Conservation (phyloP, 805 yeast species). For the Yarrowia bubula region DNA sequence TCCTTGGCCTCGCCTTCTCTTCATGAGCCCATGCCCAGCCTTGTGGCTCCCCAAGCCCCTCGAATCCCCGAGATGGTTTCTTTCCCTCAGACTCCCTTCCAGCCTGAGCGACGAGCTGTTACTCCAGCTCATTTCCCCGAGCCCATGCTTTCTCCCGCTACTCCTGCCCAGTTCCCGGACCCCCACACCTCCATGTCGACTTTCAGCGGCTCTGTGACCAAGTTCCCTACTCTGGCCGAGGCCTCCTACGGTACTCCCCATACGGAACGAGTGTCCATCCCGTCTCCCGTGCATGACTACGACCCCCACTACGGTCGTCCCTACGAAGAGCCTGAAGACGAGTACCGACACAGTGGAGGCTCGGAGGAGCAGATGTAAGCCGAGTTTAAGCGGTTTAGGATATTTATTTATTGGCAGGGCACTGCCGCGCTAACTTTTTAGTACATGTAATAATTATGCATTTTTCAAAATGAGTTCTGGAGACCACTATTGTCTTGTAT, state of each 20-base stretch:
- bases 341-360: slow-evolving; percentile 2
- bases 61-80: slow-evolving; percentile 3
- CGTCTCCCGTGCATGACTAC: slow-evolving; percentile 18
- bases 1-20: slow-evolving; percentile 21
- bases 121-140: slow-evolving; percentile 23
- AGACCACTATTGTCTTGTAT: too few species aligned
- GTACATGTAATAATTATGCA: slow-evolving; percentile 21
- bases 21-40: slow-evolving; percentile 4
- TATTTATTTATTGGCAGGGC: slow-evolving; percentile 25
- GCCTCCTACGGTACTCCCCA: slow-evolving; percentile 7
- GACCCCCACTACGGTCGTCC: slow-evolving; percentile 22
- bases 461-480: background rate
- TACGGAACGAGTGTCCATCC: slow-evolving; percentile 8
- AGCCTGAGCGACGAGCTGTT: slow-evolving; percentile 18
- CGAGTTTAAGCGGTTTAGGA: slow-evolving; percentile 6
- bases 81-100: slow-evolving; percentile 14
- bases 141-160: slow-evolving; percentile 16
- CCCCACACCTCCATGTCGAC: slow-evolving; percentile 18
- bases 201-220: slow-evolving; percentile 3
- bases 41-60: slow-evolving; percentile 2
- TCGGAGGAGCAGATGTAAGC: background rate
- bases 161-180: slow-evolving; percentile 18
- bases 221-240: slow-evolving; percentile 15
- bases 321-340: slow-evolving; percentile 9
- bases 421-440: slow-evolving; percentile 23